Base-by-base conservation (phyloP, 805 yeast genomes). In the Pichia occidentalis region DNA sequence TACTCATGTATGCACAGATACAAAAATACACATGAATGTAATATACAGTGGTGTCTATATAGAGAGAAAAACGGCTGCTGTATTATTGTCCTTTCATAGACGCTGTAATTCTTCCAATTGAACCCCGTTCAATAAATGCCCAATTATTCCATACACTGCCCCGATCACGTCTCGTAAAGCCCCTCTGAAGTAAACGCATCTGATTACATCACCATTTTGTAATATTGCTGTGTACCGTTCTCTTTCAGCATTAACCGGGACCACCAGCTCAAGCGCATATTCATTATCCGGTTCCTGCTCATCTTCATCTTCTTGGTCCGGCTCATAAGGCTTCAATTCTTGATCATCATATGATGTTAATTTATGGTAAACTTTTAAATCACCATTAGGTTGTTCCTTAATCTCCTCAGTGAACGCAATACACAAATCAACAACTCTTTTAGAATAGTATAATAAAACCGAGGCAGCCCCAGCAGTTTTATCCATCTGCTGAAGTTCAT, bases 351-450 rank as follows among this genome's bases (percentile, higher is more conserved):
- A 63, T 5, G 62, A 45, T 13, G 61, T 57, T 14, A 68, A 63
- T 12, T 62, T 57, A 47, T 74, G 78, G 45, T 75, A 76, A 19
- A 59, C 64, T 22, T 63, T 68, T 48, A 77, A 70, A 47, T 79
- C 83, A 4, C 85, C 86, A 23, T 57, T 53, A 3, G 50, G 54
- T 9, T 56, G 44, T 53, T 88, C 97, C 40, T 77, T 73, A 11
- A 82, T 68, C 52, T 86, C 95, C 49, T 88, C 96, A 34, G 85
- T 54, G 42, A 81, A 67, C 35, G 70, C 56, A 2, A 60, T 47
- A 10, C 48, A 25, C 23, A 52, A 28, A 13, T 49, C 48, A 27
- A 62, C 29, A 18, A 57, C 31, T 5, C 39, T 53, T 34, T 64
- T 59, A 26, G 65, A 50, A 8, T 48, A 40, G 9, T 31, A 20